Percentiles rank a stretch among this genome's conserved stretches.
phyloP scores from a whole-genome alignment of 768 basidiomycete species.

The Cystofilobasidium ferigula region DNA sequence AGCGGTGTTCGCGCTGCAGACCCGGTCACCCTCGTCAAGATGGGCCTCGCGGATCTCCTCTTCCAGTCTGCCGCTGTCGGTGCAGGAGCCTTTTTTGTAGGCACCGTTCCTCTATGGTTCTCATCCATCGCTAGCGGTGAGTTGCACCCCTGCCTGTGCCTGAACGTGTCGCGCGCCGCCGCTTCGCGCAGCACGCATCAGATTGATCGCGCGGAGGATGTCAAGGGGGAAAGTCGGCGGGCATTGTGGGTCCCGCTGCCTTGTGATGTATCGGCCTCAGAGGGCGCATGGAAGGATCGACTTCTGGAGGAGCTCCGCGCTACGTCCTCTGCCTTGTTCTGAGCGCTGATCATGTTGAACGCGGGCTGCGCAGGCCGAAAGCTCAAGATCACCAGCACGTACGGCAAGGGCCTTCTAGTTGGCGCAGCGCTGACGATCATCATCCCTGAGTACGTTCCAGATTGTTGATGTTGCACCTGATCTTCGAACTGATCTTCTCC shows the following conservation, averaged over 20 bases:
- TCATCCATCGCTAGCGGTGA: not conserved
- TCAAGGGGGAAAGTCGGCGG: too few relatives aligned
- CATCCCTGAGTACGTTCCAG: not conserved
- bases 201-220: too few relatives aligned
- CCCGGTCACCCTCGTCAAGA: not conserved
- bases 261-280: too few relatives aligned
- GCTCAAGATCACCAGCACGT: not conserved
- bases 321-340: too few relatives aligned
- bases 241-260: too few relatives aligned
- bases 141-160: not conserved
- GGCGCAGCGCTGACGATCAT: conserved; percentile 4
- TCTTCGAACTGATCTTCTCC: not conserved
- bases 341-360: too few relatives aligned
- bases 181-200: too few relatives aligned
- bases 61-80: conserved; percentile 2
- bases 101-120: not conserved
- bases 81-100: not conserved
- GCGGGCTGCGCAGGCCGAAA: not conserved
- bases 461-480: too few relatives aligned
- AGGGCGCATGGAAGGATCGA: too few relatives aligned
- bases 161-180: too few relatives aligned
- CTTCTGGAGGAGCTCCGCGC: too few relatives aligned
- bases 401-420: not conserved
- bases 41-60: not conserved
- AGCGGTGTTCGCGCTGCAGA: too few relatives aligned